A percentile compares a stretch with the other conserved stretches of the same genome.
Evolutionary conservation across 257 asterid genomes (phyloP).

Genomic region (Solanum pinnatisectum): DNA sequence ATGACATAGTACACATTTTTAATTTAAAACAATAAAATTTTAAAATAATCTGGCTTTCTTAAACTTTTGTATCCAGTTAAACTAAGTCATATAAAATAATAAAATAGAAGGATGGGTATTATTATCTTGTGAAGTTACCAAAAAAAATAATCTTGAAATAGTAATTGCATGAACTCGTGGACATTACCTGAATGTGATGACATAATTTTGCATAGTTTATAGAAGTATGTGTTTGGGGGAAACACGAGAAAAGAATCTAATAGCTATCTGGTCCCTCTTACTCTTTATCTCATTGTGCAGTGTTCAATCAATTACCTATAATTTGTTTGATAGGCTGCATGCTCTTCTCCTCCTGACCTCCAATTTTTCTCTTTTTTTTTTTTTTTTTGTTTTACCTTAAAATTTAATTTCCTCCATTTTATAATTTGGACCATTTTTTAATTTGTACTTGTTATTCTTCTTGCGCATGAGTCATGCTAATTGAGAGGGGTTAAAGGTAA

Average conservation of each 20-base stretch:
- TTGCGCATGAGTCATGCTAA: not conserved
- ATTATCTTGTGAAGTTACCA: too few relatives aligned
- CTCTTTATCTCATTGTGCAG: not conserved
- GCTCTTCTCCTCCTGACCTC: not conserved
- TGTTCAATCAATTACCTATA: not conserved
- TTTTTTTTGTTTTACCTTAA: not conserved
- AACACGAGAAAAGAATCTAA: conserved; percentile 2
- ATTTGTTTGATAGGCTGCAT: not conserved
- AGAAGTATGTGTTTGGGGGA: not conserved
- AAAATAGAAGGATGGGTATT: not conserved
- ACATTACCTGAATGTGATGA: not conserved
- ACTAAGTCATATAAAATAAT: not conserved
- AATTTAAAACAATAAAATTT: not conserved
- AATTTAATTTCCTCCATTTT: not conserved
- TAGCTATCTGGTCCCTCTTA: not conserved
- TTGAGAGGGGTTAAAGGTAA: not conserved
- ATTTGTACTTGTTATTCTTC: too few relatives aligned
- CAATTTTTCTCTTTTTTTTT: not conserved
- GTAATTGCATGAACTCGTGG: not conserved
- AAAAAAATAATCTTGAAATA: not conserved
- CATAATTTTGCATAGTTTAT: not conserved
- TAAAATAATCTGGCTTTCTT: too few relatives aligned
- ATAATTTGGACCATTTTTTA: too few relatives aligned
- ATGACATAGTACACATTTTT: not conserved
- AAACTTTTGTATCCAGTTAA: not conserved